Evolutionary conservation across 192 early-diverging fungal species (phyloP).

Genomic region (Gaertneriomyces semiglobifer): DNA sequence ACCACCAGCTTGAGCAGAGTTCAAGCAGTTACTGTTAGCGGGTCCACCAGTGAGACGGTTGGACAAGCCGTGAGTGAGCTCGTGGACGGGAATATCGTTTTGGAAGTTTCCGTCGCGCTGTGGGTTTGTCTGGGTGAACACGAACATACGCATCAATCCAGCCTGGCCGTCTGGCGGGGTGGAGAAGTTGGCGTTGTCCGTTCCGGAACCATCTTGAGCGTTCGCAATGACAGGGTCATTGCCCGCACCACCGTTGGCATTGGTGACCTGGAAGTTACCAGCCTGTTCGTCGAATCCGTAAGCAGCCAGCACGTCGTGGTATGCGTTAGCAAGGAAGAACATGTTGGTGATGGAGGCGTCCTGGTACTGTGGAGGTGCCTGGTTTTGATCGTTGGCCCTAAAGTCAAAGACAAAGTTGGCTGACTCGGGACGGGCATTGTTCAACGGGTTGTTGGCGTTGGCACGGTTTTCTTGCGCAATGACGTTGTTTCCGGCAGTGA

Average conservation of each 20-base stretch:
- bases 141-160: slow-evolving; percentile 54
- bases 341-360: slow-evolving; percentile 35
- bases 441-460: slow-evolving; percentile 13
- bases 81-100: slow-evolving; percentile 59
- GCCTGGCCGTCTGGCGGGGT: slow-evolving; percentile 55
- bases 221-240: slow-evolving; percentile 43
- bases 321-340: slow-evolving; percentile 35
- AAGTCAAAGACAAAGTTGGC: slow-evolving; percentile 15
- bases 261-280: slow-evolving; percentile 71
- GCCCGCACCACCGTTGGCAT: slow-evolving; percentile 25
- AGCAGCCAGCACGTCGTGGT: slow-evolving; percentile 66
- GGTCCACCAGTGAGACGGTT: slow-evolving; percentile 67
- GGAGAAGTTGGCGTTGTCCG: slow-evolving; percentile 63
- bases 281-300: slow-evolving; percentile 46
- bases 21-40: slow-evolving; percentile 59
- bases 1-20: slow-evolving; percentile 49
- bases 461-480: slow-evolving; percentile 16
- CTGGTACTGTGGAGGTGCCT: slow-evolving; percentile 15
- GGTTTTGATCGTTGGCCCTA: slow-evolving; percentile 1
- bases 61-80: slow-evolving; percentile 60
- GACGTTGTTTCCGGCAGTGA: slow-evolving; percentile 25
- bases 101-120: slow-evolving; percentile 59
- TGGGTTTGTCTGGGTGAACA: slow-evolving; percentile 45
- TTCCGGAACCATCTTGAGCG: slow-evolving; percentile 36
- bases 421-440: neutral